These are phyloP conservation scores for Elsinoe ampelina DNA, from an alignment of 2,329 filamentous ascomycete genomes.

Conservation along the genomic window DNA sequence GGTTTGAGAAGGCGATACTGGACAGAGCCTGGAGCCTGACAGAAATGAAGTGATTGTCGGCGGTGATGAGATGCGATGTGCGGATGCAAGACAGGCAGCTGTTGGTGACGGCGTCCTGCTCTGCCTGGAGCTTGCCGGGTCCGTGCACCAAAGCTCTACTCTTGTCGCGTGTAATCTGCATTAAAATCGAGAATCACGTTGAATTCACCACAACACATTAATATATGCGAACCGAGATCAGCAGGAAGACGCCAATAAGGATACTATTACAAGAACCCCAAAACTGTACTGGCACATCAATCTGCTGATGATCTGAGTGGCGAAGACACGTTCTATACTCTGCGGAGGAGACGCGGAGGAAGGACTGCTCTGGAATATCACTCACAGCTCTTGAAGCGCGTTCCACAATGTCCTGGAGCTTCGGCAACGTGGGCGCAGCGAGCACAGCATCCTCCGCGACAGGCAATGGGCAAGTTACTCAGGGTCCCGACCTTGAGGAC, in stretches of 20 bases:
- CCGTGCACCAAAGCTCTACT: neutral
- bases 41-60: neutral
- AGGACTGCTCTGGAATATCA: neutral
- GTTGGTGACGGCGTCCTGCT: neutral
- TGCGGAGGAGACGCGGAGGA: constrained; percentile 6
- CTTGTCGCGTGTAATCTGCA: constrained; percentile 5
- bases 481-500: constrained; percentile 61
- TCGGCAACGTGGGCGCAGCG: constrained; percentile 39
- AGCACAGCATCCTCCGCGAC: constrained; percentile 34
- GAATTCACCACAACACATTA: neutral
- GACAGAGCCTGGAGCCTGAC: neutral
- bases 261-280: neutral
- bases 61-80: neutral
- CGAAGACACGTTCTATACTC: neutral
- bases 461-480: constrained; percentile 30
- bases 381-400: neutral
- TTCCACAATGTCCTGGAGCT: constrained; percentile 54
- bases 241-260: neutral
- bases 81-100: neutral
- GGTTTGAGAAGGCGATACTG: neutral
- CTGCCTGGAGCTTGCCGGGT: constrained; percentile 6
- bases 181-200: neutral
- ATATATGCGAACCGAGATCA: neutral
- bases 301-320: neutral
- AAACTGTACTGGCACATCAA: neutral